Evolutionary conservation across 345 rosid species (phyloP), one percentile per base, ranked within the genome.

Genomic region (Brassica incana): DNA sequence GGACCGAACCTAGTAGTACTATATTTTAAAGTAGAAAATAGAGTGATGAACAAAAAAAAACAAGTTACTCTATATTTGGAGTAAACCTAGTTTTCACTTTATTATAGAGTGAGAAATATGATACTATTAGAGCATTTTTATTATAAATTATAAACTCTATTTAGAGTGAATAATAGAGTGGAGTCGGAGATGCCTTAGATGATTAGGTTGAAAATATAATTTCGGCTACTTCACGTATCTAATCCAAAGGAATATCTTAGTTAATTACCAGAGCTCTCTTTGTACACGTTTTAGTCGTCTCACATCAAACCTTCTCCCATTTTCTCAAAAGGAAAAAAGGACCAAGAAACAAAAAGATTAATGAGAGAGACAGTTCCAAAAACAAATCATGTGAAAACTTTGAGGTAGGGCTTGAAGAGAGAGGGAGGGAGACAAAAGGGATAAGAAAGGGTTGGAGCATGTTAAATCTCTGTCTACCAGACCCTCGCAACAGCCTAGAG

Each of bases 391-490:
- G 83, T 81, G 83, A 71, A 80, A 71, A 71, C 54, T 40, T 32
- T 25, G 65, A 74, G 70, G 71, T 40, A 63, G 69, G 70, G 27
- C 11, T 74, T 38, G 7, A 45, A 45, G 43, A 33, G 71, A 73
- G 18, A 45, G 20, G 36, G 65, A 32, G 73, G 71, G 74, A 20
- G 62, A 83, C 80, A 67, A 63, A 15, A 45, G 11, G 80, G 80
- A 79, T 61, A 78, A 74, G 81, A 69, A 82, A 69, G 73, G 80
- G 80, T 76, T 80, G 83, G 83, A 69, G 59, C 66, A 27, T 69
- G 83, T 80, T 74, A 64, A 80, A 69, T 80, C 71, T 74, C 2
- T 71, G 76, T 76, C 79, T 60, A 59, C 76, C 48, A 76, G 60
- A 80, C 58, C 32, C 69, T 80, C 6, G 32, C 58, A 16, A 25